Percentiles rank a stretch among this genome's conserved stretches.
These are phyloP conservation scores for Spiraea crenata DNA, from an alignment of 331 rosid species.

Conservation along the genomic window DNA sequence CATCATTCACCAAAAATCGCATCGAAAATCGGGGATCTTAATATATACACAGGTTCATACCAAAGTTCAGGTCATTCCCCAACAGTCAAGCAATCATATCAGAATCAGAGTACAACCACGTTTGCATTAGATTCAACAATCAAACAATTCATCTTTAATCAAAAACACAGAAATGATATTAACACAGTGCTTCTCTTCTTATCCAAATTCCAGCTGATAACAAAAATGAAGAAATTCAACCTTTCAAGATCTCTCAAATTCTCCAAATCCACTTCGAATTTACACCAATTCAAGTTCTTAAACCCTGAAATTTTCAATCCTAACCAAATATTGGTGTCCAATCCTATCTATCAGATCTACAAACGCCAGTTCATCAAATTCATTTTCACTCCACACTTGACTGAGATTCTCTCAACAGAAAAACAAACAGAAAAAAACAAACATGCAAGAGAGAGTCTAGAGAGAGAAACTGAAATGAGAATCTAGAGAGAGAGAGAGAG, in stretches of 20 bases:
- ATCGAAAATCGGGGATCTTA: too few species aligned
- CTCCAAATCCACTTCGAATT: neutral
- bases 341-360: conserved; percentile 21
- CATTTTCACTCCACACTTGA: neutral
- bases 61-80: neutral
- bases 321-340: neutral
- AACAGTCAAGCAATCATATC: neutral
- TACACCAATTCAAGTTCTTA: neutral
- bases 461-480: neutral
- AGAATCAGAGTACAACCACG: neutral
- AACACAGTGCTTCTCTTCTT: neutral
- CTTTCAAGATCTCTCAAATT: conserved; percentile 10
- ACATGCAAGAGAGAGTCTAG: neutral
- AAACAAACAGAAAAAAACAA: neutral
- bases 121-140: neutral
- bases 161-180: neutral
- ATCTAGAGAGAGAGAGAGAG: neutral
- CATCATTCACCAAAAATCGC: neutral
- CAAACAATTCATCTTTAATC: too few species aligned
- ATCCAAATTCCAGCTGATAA: neutral
- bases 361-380: neutral
- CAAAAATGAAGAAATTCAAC: conserved; percentile 16
- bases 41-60: too few species aligned
- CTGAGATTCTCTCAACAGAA: neutral
- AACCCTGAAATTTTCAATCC: neutral